Evolutionary conservation across 2,329 filamentous ascomycete species (phyloP).

Genomic region (Didymellaceae sp.): DNA sequence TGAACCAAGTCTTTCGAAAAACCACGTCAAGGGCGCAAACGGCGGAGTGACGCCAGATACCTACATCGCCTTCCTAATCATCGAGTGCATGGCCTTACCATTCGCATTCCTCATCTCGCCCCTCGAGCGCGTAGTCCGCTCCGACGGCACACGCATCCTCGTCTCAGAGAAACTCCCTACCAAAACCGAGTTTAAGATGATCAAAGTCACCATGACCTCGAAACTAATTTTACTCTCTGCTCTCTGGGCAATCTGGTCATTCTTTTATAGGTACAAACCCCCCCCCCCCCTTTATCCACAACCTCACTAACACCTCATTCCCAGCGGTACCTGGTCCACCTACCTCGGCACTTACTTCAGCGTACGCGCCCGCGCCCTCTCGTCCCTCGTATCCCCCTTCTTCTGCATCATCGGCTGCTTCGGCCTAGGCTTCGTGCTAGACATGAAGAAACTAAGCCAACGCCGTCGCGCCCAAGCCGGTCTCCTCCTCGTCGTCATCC

Average conservation of each 20-base stretch:
- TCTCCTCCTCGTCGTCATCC: slow-evolving; percentile 54
- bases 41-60: slow-evolving; percentile 55
- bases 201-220: slow-evolving; percentile 46
- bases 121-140: slow-evolving; percentile 55
- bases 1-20: slow-evolving; percentile 34
- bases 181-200: slow-evolving; percentile 50
- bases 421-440: slow-evolving; percentile 64
- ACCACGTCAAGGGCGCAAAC: slow-evolving; percentile 32
- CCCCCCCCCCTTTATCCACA: too few species aligned
- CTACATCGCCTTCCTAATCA: slow-evolving; percentile 57
- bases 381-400: slow-evolving; percentile 56
- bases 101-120: slow-evolving; percentile 57
- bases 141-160: slow-evolving; percentile 54
- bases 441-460: slow-evolving; percentile 69
- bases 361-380: slow-evolving; percentile 54
- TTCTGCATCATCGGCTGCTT: slow-evolving; percentile 60
- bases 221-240: slow-evolving; percentile 50
- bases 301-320: slow-evolving; percentile 2
- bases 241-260: slow-evolving; percentile 57
- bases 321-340: slow-evolving; percentile 55
- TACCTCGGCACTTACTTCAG: slow-evolving; percentile 55
- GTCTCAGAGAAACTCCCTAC: slow-evolving; percentile 51
- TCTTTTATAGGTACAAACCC: slow-evolving; percentile 48
- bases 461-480: slow-evolving; percentile 56
- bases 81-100: slow-evolving; percentile 55